Percentiles rank a stretch among this genome's conserved stretches.
Evolutionary conservation across 768 basidiomycete genomes (phyloP).

Genomic region (Leccinum pellstonianum): DNA sequence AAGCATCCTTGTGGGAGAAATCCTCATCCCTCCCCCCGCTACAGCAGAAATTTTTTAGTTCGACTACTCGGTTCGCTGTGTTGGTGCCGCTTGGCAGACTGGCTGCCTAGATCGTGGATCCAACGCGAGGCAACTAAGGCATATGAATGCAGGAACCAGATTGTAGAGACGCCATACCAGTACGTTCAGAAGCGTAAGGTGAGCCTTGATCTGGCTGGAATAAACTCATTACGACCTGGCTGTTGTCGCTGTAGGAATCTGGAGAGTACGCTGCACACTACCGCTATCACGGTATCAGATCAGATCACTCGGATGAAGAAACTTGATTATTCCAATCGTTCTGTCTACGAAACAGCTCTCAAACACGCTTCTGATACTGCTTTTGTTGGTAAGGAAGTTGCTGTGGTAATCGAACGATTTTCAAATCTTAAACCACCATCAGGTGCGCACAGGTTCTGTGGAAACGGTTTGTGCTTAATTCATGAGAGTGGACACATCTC

Average conservation of each 20-base stretch:
- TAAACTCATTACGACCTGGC: background rate
- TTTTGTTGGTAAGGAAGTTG: background rate
- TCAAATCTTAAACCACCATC: background rate
- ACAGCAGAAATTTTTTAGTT: background rate
- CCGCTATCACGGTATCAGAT: background rate
- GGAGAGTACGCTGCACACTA: background rate
- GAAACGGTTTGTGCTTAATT: background rate
- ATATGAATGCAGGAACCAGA: background rate
- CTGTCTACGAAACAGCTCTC: background rate
- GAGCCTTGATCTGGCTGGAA: background rate
- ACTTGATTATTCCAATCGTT: background rate
- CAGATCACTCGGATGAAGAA: background rate
- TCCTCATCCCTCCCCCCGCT: background rate
- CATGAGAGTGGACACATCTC: background rate
- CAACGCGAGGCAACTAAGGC: background rate
- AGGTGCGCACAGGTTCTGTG: background rate
- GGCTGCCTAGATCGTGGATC: conserved; percentile 5
- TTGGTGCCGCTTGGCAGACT: background rate
- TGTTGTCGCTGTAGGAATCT: background rate
- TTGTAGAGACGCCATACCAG: conserved; percentile 4
- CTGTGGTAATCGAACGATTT: background rate
- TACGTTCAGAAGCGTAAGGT: background rate
- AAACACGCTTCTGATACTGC: background rate
- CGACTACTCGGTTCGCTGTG: background rate
- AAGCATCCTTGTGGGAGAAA: background rate